These are phyloP conservation scores for Gracilaria domingensis DNA, from an alignment of 23 red algal genomes.

Conservation along the genomic window DNA sequence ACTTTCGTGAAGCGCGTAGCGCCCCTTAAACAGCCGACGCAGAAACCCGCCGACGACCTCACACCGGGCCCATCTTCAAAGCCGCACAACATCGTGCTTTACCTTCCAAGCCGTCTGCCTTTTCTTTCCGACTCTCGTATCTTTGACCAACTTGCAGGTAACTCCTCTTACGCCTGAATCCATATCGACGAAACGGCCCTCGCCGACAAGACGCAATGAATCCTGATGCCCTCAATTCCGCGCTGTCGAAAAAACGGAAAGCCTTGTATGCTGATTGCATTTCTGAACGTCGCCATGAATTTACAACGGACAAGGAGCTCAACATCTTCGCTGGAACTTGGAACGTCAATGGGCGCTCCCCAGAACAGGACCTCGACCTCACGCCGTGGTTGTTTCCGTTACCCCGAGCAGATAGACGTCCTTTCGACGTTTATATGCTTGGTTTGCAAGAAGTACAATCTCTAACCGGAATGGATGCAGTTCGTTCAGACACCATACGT, in stretches of 20 bases:
- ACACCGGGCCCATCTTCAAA: not conserved
- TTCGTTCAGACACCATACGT: conserved; percentile 81
- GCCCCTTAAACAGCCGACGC: not conserved
- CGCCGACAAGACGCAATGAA: not conserved
- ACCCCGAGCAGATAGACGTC: not conserved
- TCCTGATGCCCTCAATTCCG: conserved; percentile 16
- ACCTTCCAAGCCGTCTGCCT: not conserved
- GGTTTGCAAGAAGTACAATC: conserved; percentile 96
- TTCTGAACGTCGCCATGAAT: conserved; percentile 16
- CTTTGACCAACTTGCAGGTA: too few species aligned
- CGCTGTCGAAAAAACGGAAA: conserved; percentile 1
- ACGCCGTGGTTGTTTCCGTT: conserved; percentile 65
- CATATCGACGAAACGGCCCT: not conserved
- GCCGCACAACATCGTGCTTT: not conserved
- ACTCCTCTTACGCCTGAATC: not conserved
- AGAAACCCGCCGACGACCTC: not conserved
- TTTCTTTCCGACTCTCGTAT: not conserved
- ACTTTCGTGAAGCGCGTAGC: not conserved
- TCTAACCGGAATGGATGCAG: conserved; percentile 86
- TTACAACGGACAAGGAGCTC: conserved; percentile 55
- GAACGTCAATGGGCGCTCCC: conserved; percentile 92
- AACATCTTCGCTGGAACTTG: conserved; percentile 90
- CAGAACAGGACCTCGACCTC: conserved; percentile 54
- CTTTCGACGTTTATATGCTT: conserved; percentile 83
- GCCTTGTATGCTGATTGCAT: conserved; percentile 19